These are phyloP conservation scores for Citrus sp. DNA, from an alignment of 345 rosid species.

Conservation along the genomic window DNA sequence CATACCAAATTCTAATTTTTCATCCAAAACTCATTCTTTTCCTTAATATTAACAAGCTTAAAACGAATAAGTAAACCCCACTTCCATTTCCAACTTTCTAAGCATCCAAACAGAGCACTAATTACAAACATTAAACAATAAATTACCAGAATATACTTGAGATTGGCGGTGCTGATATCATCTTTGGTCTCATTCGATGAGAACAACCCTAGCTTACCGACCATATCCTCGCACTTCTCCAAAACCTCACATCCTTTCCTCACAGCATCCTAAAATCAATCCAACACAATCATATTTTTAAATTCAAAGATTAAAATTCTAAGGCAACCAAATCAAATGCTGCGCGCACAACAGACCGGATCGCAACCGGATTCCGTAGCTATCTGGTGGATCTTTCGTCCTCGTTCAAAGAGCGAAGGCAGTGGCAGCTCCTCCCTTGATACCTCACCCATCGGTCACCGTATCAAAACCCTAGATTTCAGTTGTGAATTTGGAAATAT, in stretches of 20 bases:
- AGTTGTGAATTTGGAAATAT: not conserved
- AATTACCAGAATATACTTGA: constrained; percentile 81
- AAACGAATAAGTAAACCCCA: not conserved
- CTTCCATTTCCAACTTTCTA: not conserved
- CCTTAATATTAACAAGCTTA: not conserved
- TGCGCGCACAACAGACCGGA: constrained; percentile 38
- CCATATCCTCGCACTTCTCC: constrained; percentile 85
- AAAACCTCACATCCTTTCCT: constrained; percentile 66
- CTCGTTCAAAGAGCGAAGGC: constrained; percentile 69
- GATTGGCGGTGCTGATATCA: constrained; percentile 76
- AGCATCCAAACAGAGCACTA: not conserved
- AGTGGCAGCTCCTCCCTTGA: constrained; percentile 64
- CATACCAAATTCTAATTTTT: no score
- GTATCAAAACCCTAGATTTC: constrained; percentile 4
- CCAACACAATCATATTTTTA: not conserved
- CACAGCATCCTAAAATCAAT: constrained; percentile 45
- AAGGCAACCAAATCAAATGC: not conserved
- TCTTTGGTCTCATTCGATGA: constrained; percentile 88
- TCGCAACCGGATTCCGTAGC: constrained; percentile 59
- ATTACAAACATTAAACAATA: not conserved
- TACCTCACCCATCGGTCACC: constrained; percentile 34
- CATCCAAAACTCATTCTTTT: not conserved
- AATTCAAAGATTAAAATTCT: not conserved
- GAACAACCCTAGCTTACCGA: constrained; percentile 72
- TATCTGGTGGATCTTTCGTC: constrained; percentile 64